Evolutionary conservation across 1,139 yeast genomes (phyloP), one percentile per base, ranked within the genome.

Genomic region (Geotrichum cucujoidarum): DNA sequence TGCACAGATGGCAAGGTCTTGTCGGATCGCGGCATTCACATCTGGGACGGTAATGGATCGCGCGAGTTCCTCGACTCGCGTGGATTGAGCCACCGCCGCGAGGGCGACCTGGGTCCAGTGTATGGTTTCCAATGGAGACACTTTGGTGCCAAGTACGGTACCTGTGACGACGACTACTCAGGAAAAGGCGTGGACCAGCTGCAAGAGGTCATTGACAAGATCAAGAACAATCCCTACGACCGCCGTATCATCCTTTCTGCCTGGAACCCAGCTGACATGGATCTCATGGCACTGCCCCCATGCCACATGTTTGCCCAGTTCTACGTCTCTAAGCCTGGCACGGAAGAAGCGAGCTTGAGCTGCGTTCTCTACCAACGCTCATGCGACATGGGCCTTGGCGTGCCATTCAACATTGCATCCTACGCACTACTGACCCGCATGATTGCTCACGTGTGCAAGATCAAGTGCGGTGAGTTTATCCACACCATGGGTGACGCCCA

Each of bases 81-180:
- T 36, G 98, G 98, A 0, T 75, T 92, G 43, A 74, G 75, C 0
- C 74, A 86, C 51, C 80, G 96, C 61, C 75, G 92, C 54, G 97
- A 81, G 60, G 97, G 97, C 49, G 99, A 92, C 67, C 70, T 92
- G 58, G 99, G 99, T 0, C 98, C 99, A 1, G 97, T 92, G 2
- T 92, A 92, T 64, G 99, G 99, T 0, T 92, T 94, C 69, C 99
- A 92, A 68, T 92, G 99, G 99, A 80, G 99, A 61, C 98, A 94
- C 66, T 92, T 94, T 64, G 98, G 98, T 27, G 98, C 98, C 3
- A 79, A 83, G 56, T 92, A 92, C 65, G 72, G 63, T 36, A 89
- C 87, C 50, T 88, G 96, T 62, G 90, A 90, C 54, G 74, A 90
- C 5, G 95, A 92, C 65, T 92, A 92, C 61, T 64, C 83, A 0